Conservation (phyloP, 441 rosid species). For the Gossypium davidsonii region DNA sequence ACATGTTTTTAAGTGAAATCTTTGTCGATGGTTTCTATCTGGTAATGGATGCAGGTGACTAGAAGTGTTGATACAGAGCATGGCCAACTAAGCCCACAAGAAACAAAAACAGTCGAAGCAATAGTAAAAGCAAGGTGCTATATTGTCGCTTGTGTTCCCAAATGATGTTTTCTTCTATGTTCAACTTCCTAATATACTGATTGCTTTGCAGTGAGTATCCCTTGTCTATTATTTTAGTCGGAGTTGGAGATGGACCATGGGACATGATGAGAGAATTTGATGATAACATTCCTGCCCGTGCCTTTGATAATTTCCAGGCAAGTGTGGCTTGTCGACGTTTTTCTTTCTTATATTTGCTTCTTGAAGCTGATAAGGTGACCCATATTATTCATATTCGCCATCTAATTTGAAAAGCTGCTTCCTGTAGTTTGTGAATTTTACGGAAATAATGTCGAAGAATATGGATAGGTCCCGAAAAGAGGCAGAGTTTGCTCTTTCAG, state of each 20-base stretch:
- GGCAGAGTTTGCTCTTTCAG: conserved; percentile 48
- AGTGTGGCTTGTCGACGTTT: neutral
- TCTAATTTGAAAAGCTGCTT: conserved; percentile 8
- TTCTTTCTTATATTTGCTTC: neutral
- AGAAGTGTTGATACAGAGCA: conserved; percentile 37
- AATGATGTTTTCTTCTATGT: neutral
- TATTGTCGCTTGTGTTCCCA: neutral
- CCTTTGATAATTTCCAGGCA: conserved; percentile 53
- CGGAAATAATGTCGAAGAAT: conserved; percentile 47
- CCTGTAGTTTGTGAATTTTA: conserved; percentile 47
- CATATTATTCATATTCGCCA: neutral
- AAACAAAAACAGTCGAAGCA: conserved; percentile 41
- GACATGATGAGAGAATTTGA: conserved; percentile 54
- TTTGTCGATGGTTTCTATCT: neutral
- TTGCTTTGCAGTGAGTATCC: conserved; percentile 35
- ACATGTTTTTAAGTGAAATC: neutral
- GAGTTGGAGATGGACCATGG: conserved; percentile 65
- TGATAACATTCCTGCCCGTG: conserved; percentile 49
- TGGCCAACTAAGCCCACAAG: conserved; percentile 43
- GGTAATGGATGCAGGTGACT: conserved; percentile 33
- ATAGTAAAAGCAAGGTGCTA: conserved; percentile 45
- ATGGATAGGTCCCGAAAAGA: conserved; percentile 30
- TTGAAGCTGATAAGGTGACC: neutral
- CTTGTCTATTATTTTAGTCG: conserved; percentile 46
- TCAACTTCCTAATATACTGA: conserved; percentile 5